Conservation (phyloP, 2,329 filamentous ascomycete genomes). For the Ceratocystiopsis minuta region DNA sequence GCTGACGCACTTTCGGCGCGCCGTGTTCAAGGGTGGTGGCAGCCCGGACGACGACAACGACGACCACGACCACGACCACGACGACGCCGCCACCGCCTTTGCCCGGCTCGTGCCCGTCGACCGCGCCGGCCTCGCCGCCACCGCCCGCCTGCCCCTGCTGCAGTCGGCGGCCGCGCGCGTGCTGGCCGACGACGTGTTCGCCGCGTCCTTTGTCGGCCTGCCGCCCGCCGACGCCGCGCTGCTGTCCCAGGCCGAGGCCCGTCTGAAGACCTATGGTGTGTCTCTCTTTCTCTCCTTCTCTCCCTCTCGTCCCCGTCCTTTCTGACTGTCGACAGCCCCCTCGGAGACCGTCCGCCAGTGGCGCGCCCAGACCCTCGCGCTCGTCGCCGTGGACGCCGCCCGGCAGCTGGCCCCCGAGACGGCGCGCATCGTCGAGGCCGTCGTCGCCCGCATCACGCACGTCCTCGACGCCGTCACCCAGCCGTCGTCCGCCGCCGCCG, state of each 20-base stretch:
- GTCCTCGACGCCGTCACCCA: constrained; percentile 22
- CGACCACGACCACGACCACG: constrained; percentile 22
- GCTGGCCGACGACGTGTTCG: constrained; percentile 43
- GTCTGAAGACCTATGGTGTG: constrained; percentile 25
- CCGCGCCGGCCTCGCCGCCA: constrained; percentile 34
- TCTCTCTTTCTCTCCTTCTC: neutral
- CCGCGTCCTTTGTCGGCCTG: constrained; percentile 45
- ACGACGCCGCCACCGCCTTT: no score
- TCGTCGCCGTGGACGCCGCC: constrained; percentile 35
- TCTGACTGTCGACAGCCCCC: constrained; percentile 9
- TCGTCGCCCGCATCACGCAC: constrained; percentile 28
- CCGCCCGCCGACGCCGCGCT: constrained; percentile 32
- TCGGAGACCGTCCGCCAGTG: constrained; percentile 38
- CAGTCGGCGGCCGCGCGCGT: constrained; percentile 43
- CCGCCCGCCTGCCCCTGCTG: constrained; percentile 41
- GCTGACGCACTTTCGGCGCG: constrained; percentile 47
- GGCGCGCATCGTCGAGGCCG: constrained; percentile 20
- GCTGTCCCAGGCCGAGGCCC: constrained; percentile 30
- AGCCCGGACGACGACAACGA: constrained; percentile 22
- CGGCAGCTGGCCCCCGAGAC: constrained; percentile 29
- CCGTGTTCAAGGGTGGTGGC: constrained; percentile 31
- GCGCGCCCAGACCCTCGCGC: constrained; percentile 44
- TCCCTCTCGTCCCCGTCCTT: neutral
- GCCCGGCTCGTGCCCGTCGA: constrained; percentile 38
- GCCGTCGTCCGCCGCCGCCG: neutral